A percentile compares a stretch with the other conserved stretches of the same genome.
Conservation (phyloP, 2,329 filamentous ascomycete species). For the Pseudogymnoascus sp. region DNA sequence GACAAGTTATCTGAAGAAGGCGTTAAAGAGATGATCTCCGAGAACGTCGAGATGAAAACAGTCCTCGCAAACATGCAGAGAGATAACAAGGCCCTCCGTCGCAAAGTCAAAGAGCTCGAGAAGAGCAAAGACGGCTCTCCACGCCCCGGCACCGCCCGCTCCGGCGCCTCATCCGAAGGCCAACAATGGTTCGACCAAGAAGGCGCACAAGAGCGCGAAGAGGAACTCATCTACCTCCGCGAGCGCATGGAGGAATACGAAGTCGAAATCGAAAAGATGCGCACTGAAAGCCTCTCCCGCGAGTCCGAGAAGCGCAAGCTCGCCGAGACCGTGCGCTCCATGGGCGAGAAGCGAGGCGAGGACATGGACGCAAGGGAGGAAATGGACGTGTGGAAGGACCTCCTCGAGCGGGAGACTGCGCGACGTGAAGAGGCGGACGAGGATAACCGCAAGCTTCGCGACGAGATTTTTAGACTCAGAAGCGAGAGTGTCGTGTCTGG, state of each 20-base stretch:
- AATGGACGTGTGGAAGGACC: constrained; percentile 87
- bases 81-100: constrained; percentile 76
- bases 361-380: constrained; percentile 48
- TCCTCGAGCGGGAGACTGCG: constrained; percentile 84
- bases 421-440: constrained; percentile 85
- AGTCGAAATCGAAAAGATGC: constrained; percentile 72
- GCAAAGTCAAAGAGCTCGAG: constrained; percentile 78
- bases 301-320: constrained; percentile 83
- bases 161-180: constrained; percentile 45
- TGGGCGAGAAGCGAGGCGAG: constrained; percentile 45
- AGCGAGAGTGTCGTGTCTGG: constrained; percentile 41
- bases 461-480: constrained; percentile 71
- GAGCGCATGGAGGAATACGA: constrained; percentile 81
- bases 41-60: constrained; percentile 92
- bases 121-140: constrained; percentile 57
- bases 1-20: constrained; percentile 93
- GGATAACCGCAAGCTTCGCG: constrained; percentile 73
- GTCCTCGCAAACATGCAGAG: constrained; percentile 81
- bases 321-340: constrained; percentile 66
- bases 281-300: constrained; percentile 66
- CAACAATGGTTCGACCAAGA: constrained; percentile 53
- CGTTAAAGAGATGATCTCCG: constrained; percentile 94
- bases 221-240: constrained; percentile 75
- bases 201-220: constrained; percentile 60
- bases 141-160: constrained; percentile 53